phyloP scores from a whole-genome alignment of 2,329 filamentous ascomycete genomes.

The Aspergillus sp. region DNA sequence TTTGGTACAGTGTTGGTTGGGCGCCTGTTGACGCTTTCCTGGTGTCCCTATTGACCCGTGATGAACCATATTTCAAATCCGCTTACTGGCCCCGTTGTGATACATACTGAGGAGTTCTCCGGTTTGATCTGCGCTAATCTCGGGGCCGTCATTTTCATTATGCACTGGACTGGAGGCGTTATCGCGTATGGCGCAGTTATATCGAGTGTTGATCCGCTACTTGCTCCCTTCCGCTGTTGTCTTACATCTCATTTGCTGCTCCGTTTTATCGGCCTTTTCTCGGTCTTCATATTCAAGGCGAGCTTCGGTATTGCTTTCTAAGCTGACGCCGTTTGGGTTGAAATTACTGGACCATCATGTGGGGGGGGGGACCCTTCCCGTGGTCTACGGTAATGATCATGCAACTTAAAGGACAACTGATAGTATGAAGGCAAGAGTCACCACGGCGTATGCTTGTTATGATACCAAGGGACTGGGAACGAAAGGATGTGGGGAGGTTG shows the following conservation, averaged over 20 bases:
- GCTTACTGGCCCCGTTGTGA: neutral
- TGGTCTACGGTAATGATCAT: neutral
- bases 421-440: neutral
- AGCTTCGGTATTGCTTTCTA: neutral
- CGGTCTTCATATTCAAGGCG: neutral
- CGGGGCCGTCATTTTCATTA: neutral
- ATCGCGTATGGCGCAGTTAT: conserved; percentile 3
- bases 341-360: neutral
- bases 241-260: neutral
- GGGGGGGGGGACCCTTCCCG: neutral
- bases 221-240: neutral
- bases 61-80: neutral
- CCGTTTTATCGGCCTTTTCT: neutral
- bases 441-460: neutral
- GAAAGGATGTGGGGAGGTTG: neutral
- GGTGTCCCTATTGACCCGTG: neutral
- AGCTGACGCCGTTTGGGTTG: neutral
- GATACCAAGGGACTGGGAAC: conserved; percentile 8
- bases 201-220: neutral
- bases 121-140: neutral
- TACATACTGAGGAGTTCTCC: neutral
- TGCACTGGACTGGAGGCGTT: conserved; percentile 5
- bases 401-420: neutral
- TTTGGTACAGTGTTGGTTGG: conserved; percentile 5
- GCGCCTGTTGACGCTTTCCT: neutral